These are phyloP conservation scores for Pontederia paniculata DNA, from an alignment of 176 grass and related monocot species.

Conservation along the genomic window DNA sequence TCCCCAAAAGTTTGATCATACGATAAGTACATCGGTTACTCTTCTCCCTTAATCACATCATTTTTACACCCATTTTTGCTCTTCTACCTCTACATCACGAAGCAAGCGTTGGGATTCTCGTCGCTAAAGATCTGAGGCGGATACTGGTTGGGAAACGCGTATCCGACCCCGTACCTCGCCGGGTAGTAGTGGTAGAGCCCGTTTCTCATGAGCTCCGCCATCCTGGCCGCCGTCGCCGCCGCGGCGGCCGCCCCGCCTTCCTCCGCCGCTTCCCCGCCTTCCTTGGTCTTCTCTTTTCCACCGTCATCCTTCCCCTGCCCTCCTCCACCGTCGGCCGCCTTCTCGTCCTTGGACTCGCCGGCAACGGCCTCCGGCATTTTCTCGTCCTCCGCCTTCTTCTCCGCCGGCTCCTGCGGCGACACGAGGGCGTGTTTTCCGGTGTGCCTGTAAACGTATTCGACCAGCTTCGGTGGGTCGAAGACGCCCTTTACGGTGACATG, in stretches of 20 bases:
- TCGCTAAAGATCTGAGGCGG: constrained; percentile 5
- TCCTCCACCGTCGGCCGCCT: not conserved
- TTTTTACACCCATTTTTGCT: not conserved
- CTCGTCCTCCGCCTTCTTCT: not conserved
- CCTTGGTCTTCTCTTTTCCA: not conserved
- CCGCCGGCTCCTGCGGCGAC: constrained; percentile 19
- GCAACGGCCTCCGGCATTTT: constrained; percentile 2
- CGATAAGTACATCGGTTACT: too few relatives aligned
- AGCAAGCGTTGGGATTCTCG: constrained; percentile 4
- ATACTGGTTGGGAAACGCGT: not conserved
- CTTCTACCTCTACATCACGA: constrained; percentile 2
- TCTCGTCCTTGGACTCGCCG: not conserved
- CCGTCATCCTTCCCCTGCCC: not conserved
- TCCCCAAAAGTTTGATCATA: too few relatives aligned
- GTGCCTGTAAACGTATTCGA: constrained; percentile 25
- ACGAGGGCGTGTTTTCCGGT: constrained; percentile 32
- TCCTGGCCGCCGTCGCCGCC: not conserved
- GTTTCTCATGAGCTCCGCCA: not conserved
- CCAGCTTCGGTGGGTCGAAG: constrained; percentile 35
- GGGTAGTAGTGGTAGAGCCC: constrained; percentile 6
- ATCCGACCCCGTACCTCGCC: not conserved
- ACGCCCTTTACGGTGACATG: constrained; percentile 30
- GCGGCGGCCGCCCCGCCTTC: not conserved
- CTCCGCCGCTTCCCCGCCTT: not conserved
- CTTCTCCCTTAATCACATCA: too few relatives aligned